These are phyloP conservation scores for Dalbergia cochinchinensis DNA, from an alignment of 306 rosid genomes.

Conservation along the genomic window DNA sequence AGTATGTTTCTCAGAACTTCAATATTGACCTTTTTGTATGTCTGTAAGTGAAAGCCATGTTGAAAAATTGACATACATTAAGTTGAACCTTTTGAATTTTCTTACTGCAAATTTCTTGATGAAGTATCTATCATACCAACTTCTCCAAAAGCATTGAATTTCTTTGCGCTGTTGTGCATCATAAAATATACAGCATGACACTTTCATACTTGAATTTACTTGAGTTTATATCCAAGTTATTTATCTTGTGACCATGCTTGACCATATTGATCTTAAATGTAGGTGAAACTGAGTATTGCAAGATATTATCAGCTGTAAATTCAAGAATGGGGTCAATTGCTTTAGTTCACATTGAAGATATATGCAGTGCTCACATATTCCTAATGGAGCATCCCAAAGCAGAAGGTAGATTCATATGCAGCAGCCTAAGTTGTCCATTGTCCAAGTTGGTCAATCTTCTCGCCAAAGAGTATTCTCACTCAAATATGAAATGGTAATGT, in stretches of 20 bases:
- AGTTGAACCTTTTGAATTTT: neutral
- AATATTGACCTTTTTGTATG: neutral
- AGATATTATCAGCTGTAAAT: constrained; percentile 73
- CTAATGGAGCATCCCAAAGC: constrained; percentile 76
- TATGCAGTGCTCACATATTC: constrained; percentile 83
- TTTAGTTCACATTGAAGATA: constrained; percentile 77
- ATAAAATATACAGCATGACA: neutral
- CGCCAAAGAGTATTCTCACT: constrained; percentile 57
- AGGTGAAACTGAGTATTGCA: constrained; percentile 63
- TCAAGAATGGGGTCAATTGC: constrained; percentile 83
- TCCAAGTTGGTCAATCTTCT: constrained; percentile 57
- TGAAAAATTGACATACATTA: neutral
- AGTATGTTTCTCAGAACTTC: neutral
- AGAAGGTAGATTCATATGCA: constrained; percentile 73
- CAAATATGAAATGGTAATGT: constrained; percentile 50
- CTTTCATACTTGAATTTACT: neutral
- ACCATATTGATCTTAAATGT: constrained; percentile 24
- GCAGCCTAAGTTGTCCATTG: constrained; percentile 56
- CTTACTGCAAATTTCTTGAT: neutral
- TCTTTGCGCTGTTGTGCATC: neutral
- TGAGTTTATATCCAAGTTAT: neutral
- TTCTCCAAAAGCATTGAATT: neutral
- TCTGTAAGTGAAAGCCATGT: neutral
- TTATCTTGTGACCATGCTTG: neutral
- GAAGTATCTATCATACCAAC: neutral